phyloP scores from a whole-genome alignment of 2,329 filamentous ascomycete genomes.

The Arthroderma sp. region DNA sequence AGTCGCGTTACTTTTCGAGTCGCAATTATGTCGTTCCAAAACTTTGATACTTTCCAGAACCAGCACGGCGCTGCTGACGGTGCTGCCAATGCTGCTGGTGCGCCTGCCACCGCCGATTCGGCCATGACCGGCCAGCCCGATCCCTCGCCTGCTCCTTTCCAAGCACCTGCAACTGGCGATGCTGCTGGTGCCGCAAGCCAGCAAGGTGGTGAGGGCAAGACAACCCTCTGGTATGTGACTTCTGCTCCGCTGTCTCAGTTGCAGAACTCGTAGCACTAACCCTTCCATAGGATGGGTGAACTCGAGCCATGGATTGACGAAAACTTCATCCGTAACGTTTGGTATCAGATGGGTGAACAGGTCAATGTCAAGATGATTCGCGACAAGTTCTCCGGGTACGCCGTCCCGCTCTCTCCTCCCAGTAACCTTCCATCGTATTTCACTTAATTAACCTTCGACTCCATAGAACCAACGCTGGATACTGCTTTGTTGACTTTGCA shows the following conservation, averaged over 20 bases:
- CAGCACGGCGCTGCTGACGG: conserved; percentile 45
- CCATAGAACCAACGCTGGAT: conserved; percentile 74
- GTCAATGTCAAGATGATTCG: conserved; percentile 99
- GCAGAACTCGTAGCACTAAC: neutral
- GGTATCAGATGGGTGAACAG: conserved; percentile 81
- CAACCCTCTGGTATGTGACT: conserved; percentile 40
- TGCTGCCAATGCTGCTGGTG: conserved; percentile 35
- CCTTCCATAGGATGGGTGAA: conserved; percentile 74
- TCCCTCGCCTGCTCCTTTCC: conserved; percentile 38
- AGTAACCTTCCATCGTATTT: neutral
- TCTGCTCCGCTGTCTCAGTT: neutral
- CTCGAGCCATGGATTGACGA: conserved; percentile 99
- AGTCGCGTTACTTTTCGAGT: neutral
- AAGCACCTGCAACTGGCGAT: conserved; percentile 34
- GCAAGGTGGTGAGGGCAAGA: conserved; percentile 43
- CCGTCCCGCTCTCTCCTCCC: conserved; percentile 4
- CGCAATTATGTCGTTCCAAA: conserved; percentile 50
- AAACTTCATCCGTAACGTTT: conserved; percentile 92
- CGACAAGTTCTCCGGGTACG: conserved; percentile 95
- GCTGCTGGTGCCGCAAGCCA: conserved; percentile 29
- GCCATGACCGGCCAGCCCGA: conserved; percentile 47
- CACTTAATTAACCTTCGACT: conserved; percentile 21
- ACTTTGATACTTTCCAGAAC: conserved; percentile 51
- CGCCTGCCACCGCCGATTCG: conserved; percentile 37
- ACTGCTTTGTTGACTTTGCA: conserved; percentile 94